Base-by-base conservation (phyloP, 805 yeast genomes). In the Candida stauntonica region DNA sequence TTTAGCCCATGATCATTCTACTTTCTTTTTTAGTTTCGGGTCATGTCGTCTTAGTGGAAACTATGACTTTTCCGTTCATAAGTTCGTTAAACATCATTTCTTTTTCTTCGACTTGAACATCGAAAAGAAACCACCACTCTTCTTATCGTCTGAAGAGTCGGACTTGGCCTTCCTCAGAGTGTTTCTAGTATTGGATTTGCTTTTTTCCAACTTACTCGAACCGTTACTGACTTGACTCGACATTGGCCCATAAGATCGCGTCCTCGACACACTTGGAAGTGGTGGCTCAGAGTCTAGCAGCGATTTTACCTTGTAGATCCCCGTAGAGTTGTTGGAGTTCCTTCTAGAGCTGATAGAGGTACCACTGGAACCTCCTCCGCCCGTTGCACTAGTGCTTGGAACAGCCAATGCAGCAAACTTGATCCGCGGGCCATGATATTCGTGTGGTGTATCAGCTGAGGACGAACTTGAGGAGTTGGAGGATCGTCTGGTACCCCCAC, bases 241-340 rank as follows among this genome's bases (percentile, higher is more conserved):
- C 3, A 41, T 14, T 14, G 45, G 37, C 2, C 35, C 23, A 3
- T 41, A 29, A 2, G 54, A 49, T 16, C 48, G 50, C 11, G 50
- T 37, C 27, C 48, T 44, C 14, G 39, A 33, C 13, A 45, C 32
- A 3, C n/a, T n/a, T n/a, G 18, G 30, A 11, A 32, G 20, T 18
- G 35, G 5, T 3, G 43, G 38, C 5, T 49, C 55, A 15, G 38
- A 35, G 29, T 50, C 58, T 18, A 54, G 24, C 19, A 54, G 35
- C 1, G 55, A 50, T 29, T 42, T 50, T 5, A 54, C 58, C 18
- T 48, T 54, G 29, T 54, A 53, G 3, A 52, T 41, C 3, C 43
- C 29, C 13, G 33, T 31, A 9, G 45, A 37, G 11, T 39, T 33
- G n/a, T 28, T 36, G 0, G 53, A 46, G 33, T 42, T 44, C 19